Evolutionary conservation across 495 filamentous ascomycete species (phyloP), one percentile per base, ranked within the genome.

Genomic region (Tuber magnatum): DNA sequence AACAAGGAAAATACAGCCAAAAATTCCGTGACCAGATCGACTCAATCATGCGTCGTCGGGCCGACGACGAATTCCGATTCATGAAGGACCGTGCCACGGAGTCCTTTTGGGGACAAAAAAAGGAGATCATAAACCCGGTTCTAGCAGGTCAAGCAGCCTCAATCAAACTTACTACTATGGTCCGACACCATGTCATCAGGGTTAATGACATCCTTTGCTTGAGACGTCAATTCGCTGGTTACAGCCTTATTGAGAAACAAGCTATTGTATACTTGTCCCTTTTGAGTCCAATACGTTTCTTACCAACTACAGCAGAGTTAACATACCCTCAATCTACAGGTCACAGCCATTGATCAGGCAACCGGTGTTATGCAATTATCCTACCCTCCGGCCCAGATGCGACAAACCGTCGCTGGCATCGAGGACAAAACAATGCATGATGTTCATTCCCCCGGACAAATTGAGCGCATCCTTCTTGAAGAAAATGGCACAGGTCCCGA

Each of bases 61-160:
- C 84, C n/a, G 82, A 85, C 3, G 92, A 93, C n/a, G 84, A 87
- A 32, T 94, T 91, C 78, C 89, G 94, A 76, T 83, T 87, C 10
- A 92, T 88, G 82, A 90, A 93, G 80, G 88, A 89, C 70, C 77
- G 85, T 6, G 86, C 91, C 56, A 91, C 89, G 48, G 89, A 93
- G 83, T 83, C 87, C 46, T 90, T 89, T 74, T 97, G 92, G 92
- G 90, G 88, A 0, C 87, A 91, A 73, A 88, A 90, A 72, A 87
- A 90, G 81, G 87, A 84, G 73, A 76, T 83, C n/a, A 35, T 35
- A 65, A 65, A 65, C 56, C 77, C 76, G 18, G 70, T 68, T 14
- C 51, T 81, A 16, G 82, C 76, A 86, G 88, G 86, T 82, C 85
- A 75, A 83, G 84, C 77, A 84, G 82, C 56, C 75, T 86, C 75